Evolutionary conservation across 2,329 filamentous ascomycete genomes (phyloP), one percentile per base, ranked within the genome.

Genomic region (Paraconiothyrium brasiliense): DNA sequence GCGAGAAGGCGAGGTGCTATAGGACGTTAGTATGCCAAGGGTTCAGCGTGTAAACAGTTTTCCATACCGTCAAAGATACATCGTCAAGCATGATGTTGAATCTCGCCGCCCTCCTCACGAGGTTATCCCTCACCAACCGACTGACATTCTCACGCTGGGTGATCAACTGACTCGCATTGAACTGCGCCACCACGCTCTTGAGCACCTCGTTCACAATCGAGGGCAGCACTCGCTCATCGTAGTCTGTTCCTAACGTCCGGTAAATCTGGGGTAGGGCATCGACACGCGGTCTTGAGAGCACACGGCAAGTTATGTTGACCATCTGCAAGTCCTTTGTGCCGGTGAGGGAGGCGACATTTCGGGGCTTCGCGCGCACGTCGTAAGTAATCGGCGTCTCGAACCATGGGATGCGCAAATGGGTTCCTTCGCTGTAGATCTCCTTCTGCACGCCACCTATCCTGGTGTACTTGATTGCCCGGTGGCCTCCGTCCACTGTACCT

Each of bases 261-360:
- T 98, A 99, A 76, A 99, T 99, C 83, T 97, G 93, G 20, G 95
- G 95, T 46, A 99, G 88, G 35, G 94, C 92, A 68, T 92, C 89
- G 75, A 99, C 84, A 61, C 93, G 89, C 59, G 95, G 95, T 72
- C 93, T 87, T 61, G 94, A 97, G 57, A 99, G 92, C 61, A 99
- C 95, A 92, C 95, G 94, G 83, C 95, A 99, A 77, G 94, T 99
- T 79, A 99, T 98, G 87, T 99, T 99, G 78, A 98, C 95, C 95
- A 99, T 99, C 85, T 99, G 95, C 82, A 99, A 84, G 82, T 99
- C 95, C 86, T 99, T 99, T 77, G 95, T 99, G 72, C 95, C 95
- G 62, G 95, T 99, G 69, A 99, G 88, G 69, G 95, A 98, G 69
- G 95, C 92, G 72, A 99, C 94, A 76, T 97, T 97, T 79, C 95